Evolutionary conservation across 1,284 basidiomycete genomes (phyloP).

Genomic region (Ustilago crameri): DNA sequence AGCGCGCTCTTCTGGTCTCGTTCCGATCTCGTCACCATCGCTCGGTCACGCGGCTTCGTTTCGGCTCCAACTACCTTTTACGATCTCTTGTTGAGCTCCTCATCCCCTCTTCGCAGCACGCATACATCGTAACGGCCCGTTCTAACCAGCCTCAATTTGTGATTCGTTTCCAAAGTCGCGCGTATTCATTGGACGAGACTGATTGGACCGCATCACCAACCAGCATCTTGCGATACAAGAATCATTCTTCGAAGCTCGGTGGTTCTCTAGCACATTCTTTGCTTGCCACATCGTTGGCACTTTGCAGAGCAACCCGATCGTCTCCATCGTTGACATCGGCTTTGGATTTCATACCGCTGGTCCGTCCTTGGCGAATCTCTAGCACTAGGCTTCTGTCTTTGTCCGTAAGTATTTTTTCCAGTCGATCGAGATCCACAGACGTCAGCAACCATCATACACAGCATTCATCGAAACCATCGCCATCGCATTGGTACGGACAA

Average conservation of each 20-base stretch:
- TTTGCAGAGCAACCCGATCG: slow-evolving; percentile 2
- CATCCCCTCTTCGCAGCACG: slow-evolving; percentile 3
- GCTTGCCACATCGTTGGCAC: slow-evolving; percentile 1
- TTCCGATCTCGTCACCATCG: slow-evolving; percentile 7
- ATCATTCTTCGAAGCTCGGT: background rate
- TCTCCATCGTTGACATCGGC: slow-evolving; percentile 3
- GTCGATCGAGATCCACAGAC: background rate
- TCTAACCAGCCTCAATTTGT: background rate
- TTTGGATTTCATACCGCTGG: background rate
- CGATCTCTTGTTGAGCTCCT: slow-evolving; percentile 8
- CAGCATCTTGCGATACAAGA: slow-evolving; percentile 2
- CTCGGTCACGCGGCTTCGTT: slow-evolving; percentile 19
- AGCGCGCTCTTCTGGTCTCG: background rate
- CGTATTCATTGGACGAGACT: background rate
- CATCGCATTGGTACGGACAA: background rate
- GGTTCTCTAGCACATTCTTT: background rate
- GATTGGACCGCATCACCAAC: slow-evolving; percentile 1
- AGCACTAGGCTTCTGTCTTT: slow-evolving; percentile 6
- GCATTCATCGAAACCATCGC: background rate
- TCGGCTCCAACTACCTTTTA: slow-evolving; percentile 6
- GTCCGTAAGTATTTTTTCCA: slow-evolving; percentile 25
- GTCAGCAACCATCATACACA: background rate
- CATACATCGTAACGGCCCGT: background rate
- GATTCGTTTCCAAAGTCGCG: background rate
- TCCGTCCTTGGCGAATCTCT: background rate